These are phyloP conservation scores for Cymodocea nodosa DNA, from an alignment of 116 monocot genomes.

Conservation along the genomic window DNA sequence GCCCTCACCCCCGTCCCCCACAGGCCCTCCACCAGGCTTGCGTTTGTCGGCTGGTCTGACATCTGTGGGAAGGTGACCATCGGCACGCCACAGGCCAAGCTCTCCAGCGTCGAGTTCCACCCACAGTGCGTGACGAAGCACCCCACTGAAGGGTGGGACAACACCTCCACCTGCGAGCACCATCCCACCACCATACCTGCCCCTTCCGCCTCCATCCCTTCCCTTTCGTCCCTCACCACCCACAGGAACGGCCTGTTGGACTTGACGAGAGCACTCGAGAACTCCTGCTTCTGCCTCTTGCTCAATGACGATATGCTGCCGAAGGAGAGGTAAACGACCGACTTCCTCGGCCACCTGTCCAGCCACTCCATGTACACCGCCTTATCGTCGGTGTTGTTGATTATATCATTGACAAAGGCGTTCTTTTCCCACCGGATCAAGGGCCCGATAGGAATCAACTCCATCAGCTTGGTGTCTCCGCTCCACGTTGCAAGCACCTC, in stretches of 20 bases:
- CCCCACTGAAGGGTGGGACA: constrained; percentile 19
- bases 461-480: constrained; percentile 5
- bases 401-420: too few relatives aligned
- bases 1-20: constrained; percentile 32
- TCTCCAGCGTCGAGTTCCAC: constrained; percentile 60
- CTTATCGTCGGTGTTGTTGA: background rate
- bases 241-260: constrained; percentile 7
- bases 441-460: constrained; percentile 24
- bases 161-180: constrained; percentile 23
- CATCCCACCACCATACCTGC: constrained; percentile 25
- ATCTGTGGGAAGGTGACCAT: constrained; percentile 43
- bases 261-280: background rate
- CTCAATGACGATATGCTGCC: background rate
- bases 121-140: constrained; percentile 73
- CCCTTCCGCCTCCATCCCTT: constrained; percentile 5
- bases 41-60: constrained; percentile 53
- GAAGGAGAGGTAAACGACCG: constrained; percentile 9
- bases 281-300: constrained; percentile 7
- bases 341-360: background rate
- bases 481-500: background rate
- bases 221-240: background rate
- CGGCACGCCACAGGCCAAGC: constrained; percentile 20
- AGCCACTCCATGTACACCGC: constrained; percentile 12
- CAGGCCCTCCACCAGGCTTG: constrained; percentile 29
- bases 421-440: constrained; percentile 1